Evolutionary conservation across 805 yeast genomes (phyloP).

Genomic region (Nakazawaea ishiwadae): DNA sequence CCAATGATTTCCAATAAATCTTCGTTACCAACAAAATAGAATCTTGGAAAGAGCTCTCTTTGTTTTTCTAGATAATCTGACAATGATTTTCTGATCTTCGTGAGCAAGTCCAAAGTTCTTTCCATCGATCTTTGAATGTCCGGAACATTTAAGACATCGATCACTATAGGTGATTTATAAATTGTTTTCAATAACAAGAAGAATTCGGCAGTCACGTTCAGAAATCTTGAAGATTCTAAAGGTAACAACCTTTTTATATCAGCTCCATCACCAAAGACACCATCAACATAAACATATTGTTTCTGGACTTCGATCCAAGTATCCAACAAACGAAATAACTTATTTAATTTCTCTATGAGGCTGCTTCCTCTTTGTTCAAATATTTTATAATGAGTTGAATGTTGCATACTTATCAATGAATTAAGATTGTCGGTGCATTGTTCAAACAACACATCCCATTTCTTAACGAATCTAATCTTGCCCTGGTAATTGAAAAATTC

Average conservation of each 20-base stretch:
- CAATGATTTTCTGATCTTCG: conserved; percentile 57
- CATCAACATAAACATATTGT: conserved; percentile 85
- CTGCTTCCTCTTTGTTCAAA: conserved; percentile 55
- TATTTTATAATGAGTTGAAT: conserved; percentile 53
- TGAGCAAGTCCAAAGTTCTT: conserved; percentile 50
- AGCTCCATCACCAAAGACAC: conserved; percentile 58
- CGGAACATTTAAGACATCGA: conserved; percentile 50
- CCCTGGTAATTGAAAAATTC: conserved; percentile 49
- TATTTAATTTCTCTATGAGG: conserved; percentile 54
- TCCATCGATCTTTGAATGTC: conserved; percentile 43
- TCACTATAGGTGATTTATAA: conserved; percentile 41
- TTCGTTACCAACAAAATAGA: conserved; percentile 87
- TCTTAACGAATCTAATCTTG: conserved; percentile 51
- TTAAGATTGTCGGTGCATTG: conserved; percentile 56
- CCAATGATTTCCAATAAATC: conserved; percentile 84
- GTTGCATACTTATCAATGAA: conserved; percentile 62
- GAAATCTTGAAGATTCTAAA: conserved; percentile 62
- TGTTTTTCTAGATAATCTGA: conserved; percentile 78
- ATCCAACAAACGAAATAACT: conserved; percentile 48
- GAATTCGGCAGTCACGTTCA: conserved; percentile 57
- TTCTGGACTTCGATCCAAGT: conserved; percentile 80
- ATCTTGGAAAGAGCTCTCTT: conserved; percentile 71
- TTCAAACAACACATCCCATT: conserved; percentile 63
- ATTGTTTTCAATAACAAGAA: conserved; percentile 44
- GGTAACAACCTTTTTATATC: conserved; percentile 66